Evolutionary conservation across 306 rosid genomes (phyloP), one percentile per base, ranked within the genome.

Genomic region (Acacia acuminata): DNA sequence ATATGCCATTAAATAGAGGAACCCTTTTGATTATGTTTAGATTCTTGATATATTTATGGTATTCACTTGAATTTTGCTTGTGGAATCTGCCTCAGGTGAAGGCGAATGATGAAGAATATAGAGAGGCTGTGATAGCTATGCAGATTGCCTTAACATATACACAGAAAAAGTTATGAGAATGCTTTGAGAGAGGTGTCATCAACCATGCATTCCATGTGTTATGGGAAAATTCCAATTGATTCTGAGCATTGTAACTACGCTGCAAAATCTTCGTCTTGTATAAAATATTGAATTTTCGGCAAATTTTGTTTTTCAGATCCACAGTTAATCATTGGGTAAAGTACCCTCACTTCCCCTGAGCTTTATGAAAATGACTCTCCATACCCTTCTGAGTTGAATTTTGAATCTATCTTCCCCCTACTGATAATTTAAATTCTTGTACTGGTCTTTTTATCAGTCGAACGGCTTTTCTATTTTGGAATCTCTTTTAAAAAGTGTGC

Each of bases 81-180:
- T 68, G 81, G 67, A 83, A 81, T 77, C 44, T 81, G 85, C 34
- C 75, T n/a, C 84, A 82, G 90, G 72, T 84, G 86, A 76, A 71
- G 86, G 68, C 85, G 68, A 79, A 75, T 79, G 65, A 82, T 82
- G 73, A 76, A 76, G 30, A 58, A n/a, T 79, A 63, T 78, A 55
- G 43, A 76, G 65, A 44, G 65, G 73, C 65, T 70, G 53, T 67
- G 72, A 44, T 55, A 3, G 77, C 67, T 50, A 22, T 64, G 63
- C 64, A 32, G 45, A 75, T 78, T 76, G 47, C 70, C 80, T 84
- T 78, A 9, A 48, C 73, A 40, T 50, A 20, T 40, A 11, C 67
- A 8, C 34, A 24, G 74, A 43, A 78, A 78, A 84, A 44, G 84
- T 61, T 81, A 53, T 80, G 80, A 70, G 65, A 36, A 75, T 43